Evolutionary conservation across 257 asterid species (phyloP).

Genomic region (Solanum chmielewskii): DNA sequence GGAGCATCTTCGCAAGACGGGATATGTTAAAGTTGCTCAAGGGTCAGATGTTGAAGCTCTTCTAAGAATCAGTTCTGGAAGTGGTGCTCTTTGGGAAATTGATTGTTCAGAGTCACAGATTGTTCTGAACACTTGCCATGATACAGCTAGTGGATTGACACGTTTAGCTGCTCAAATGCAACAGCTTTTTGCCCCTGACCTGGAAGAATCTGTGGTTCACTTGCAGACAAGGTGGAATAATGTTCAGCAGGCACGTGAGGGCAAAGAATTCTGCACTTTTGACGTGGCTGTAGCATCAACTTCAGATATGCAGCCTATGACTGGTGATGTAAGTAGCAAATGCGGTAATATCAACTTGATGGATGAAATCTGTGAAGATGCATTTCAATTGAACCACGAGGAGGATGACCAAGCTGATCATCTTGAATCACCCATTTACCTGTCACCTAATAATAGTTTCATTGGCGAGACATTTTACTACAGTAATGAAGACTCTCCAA

Average conservation of each 20-base stretch:
- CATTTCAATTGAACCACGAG: constrained; percentile 44
- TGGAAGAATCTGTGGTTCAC: constrained; percentile 75
- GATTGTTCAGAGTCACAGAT: constrained; percentile 67
- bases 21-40: constrained; percentile 86
- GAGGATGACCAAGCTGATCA: constrained; percentile 40
- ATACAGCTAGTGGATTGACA: constrained; percentile 61
- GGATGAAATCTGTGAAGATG: constrained; percentile 85
- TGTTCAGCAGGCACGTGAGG: constrained; percentile 45
- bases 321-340: constrained; percentile 18
- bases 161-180: constrained; percentile 77
- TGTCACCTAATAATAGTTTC: constrained; percentile 24
- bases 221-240: constrained; percentile 91
- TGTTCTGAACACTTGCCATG: constrained; percentile 64
- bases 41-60: constrained; percentile 63
- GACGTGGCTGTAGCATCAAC: constrained; percentile 29
- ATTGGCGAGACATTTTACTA: constrained; percentile 16
- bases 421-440: constrained; percentile 23
- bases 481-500: constrained; percentile 5
- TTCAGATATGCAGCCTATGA: constrained; percentile 26
- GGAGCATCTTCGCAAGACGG: constrained; percentile 54
- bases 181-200: constrained; percentile 76
- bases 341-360: constrained; percentile 40
- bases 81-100: constrained; percentile 65
- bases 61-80: constrained; percentile 44
- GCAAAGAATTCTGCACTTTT: constrained; percentile 16